A percentile compares a stretch with the other conserved stretches of the same genome.
Conservation (phyloP, 2,329 filamentous ascomycete species). For the Hypoxylon sp. region DNA sequence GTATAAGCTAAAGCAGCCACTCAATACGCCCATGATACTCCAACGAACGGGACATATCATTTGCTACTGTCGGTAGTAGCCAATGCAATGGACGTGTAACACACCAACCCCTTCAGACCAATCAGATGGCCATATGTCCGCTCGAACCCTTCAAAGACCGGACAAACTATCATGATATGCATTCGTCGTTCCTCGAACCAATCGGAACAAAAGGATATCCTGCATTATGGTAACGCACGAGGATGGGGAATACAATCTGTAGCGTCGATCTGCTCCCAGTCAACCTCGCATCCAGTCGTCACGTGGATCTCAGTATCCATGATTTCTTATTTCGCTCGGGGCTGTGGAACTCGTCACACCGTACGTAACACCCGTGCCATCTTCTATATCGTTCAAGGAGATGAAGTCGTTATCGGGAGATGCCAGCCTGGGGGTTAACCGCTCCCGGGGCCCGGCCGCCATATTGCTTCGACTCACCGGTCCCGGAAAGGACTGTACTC, state of each 20-base stretch:
- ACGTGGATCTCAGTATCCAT: conserved; percentile 55
- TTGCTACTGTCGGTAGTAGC: not conserved
- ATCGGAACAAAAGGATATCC: not conserved
- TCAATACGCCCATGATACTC: too few relatives aligned
- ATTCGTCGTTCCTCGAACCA: not conserved
- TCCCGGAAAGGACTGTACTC: not conserved
- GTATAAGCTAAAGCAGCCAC: too few relatives aligned
- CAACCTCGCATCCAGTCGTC: conserved; percentile 58
- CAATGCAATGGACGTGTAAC: not conserved
- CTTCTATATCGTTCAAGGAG: conserved; percentile 10
- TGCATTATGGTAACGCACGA: not conserved
- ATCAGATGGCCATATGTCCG: not conserved
- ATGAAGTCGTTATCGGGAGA: not conserved
- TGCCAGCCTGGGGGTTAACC: not conserved
- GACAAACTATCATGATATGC: not conserved
- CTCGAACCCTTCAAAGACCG: not conserved
- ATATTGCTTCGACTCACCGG: not conserved
- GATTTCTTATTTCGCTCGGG: not conserved
- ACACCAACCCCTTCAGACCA: not conserved
- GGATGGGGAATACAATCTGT: too few relatives aligned
- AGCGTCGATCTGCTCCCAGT: conserved; percentile 37
- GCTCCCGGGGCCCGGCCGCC: not conserved
- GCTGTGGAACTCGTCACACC: not conserved
- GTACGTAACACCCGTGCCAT: not conserved
- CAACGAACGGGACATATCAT: not conserved